A percentile compares a stretch with the other conserved stretches of the same genome.
Evolutionary conservation across 768 basidiomycete genomes (phyloP).

Genomic region (Calvatia gigantea): DNA sequence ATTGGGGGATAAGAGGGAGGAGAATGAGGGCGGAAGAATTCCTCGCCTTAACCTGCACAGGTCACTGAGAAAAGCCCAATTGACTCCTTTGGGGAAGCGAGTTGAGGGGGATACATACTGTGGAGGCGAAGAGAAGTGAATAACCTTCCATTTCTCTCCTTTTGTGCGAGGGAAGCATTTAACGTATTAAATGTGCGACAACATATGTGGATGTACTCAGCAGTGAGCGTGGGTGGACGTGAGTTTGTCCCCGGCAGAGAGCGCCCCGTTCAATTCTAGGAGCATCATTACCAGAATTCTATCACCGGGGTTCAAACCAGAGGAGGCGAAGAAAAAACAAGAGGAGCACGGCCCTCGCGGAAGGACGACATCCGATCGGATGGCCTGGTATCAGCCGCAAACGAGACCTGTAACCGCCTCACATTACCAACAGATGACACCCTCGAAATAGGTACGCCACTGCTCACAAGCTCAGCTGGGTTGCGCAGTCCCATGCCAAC

Average conservation of each 20-base stretch:
- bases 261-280: constrained; percentile 16
- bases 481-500: constrained; percentile 50
- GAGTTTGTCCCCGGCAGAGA: constrained; percentile 35
- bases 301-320: not conserved
- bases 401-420: constrained; percentile 32
- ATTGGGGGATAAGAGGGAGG: constrained; percentile 15
- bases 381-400: constrained; percentile 39
- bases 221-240: constrained; percentile 41
- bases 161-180: constrained; percentile 9
- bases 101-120: constrained; percentile 23
- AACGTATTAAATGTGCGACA: constrained; percentile 21
- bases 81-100: no score
- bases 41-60: constrained; percentile 55
- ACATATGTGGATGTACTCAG: constrained; percentile 63
- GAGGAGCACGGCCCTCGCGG: constrained; percentile 38
- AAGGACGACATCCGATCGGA: constrained; percentile 37
- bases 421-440: constrained; percentile 69
- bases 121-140: constrained; percentile 65
- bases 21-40: constrained; percentile 42
- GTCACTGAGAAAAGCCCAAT: constrained; percentile 47
- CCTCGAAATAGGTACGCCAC: constrained; percentile 44
- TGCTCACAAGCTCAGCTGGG: constrained; percentile 30
- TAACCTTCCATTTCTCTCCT: constrained; percentile 46
- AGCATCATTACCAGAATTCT: constrained; percentile 12
- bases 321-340: constrained; percentile 37